Evolutionary conservation across 2,329 filamentous ascomycete species (phyloP).

Genomic region (Pseudocercospora ulei): DNA sequence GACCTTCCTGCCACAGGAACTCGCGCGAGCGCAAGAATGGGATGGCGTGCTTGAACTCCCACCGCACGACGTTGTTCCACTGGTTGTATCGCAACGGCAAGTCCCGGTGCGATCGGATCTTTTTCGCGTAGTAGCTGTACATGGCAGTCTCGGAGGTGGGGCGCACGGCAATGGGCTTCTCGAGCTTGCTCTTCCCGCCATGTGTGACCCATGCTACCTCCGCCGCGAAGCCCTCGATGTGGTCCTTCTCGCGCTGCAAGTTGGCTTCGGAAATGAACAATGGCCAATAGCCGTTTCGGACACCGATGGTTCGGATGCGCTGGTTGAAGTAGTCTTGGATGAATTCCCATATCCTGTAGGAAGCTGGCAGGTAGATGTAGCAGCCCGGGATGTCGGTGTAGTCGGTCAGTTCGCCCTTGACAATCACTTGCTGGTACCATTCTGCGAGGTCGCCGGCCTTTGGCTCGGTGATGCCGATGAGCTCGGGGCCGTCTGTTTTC

Average conservation of each 20-base stretch:
- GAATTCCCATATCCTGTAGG: slow-evolving; percentile 58
- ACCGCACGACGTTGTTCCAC: slow-evolving; percentile 91
- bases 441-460: slow-evolving; percentile 81
- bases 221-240: slow-evolving; percentile 96
- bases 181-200: slow-evolving; percentile 83
- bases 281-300: slow-evolving; percentile 93
- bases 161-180: slow-evolving; percentile 63
- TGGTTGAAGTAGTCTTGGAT: slow-evolving; percentile 51
- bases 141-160: slow-evolving; percentile 70
- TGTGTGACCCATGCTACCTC: slow-evolving; percentile 84
- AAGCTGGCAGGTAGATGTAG: slow-evolving; percentile 74
- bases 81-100: slow-evolving; percentile 91
- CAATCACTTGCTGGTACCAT: slow-evolving; percentile 97
- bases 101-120: slow-evolving; percentile 93
- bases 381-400: slow-evolving; percentile 98
- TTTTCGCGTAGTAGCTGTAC: slow-evolving; percentile 93
- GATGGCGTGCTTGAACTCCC: slow-evolving; percentile 90
- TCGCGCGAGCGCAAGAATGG: slow-evolving; percentile 85
- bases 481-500: slow-evolving; percentile 49
- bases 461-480: slow-evolving; percentile 78
- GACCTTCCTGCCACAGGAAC: slow-evolving; percentile 97
- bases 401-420: slow-evolving; percentile 94
- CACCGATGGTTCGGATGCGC: slow-evolving; percentile 79
- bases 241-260: slow-evolving; percentile 76
- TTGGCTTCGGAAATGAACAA: slow-evolving; percentile 92